These are phyloP conservation scores for Lipomyces spencermartinsiae DNA, from an alignment of 805 yeast genomes.

Conservation along the genomic window DNA sequence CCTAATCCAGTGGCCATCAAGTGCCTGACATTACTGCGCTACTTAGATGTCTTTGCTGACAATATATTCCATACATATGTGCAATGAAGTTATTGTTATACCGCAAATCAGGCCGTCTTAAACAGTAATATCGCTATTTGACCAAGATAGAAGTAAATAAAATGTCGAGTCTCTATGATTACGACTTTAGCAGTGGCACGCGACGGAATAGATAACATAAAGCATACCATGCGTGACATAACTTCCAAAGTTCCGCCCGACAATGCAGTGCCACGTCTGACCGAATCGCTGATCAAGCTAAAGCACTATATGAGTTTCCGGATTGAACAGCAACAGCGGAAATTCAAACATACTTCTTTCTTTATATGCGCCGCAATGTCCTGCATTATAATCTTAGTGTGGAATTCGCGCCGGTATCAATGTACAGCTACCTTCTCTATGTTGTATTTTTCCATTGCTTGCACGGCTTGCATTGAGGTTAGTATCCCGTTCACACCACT, in stretches of 20 bases:
- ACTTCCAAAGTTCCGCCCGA: conserved; percentile 65
- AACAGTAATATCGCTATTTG: conserved; percentile 60
- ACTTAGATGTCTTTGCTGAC: not conserved
- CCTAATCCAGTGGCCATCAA: too few species aligned
- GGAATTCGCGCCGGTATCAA: not conserved
- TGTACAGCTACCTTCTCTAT: conserved; percentile 48
- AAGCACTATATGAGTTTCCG: not conserved
- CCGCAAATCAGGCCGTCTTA: conserved; percentile 54
- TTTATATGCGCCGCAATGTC: conserved; percentile 65
- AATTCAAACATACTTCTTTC: conserved; percentile 50
- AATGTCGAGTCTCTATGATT: conserved; percentile 52
- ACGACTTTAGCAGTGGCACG: not conserved
- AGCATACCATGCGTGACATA: conserved; percentile 65
- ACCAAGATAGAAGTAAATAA: conserved; percentile 62
- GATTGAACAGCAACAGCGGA: not conserved
- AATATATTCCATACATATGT: not conserved
- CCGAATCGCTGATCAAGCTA: conserved; percentile 59
- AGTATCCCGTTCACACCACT: not conserved
- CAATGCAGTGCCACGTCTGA: conserved; percentile 69
- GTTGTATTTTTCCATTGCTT: conserved; percentile 53
- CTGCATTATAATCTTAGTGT: conserved; percentile 36
- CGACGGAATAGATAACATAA: not conserved
- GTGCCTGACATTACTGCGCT: not conserved
- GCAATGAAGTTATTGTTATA: not conserved
- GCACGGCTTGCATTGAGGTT: conserved; percentile 45